Evolutionary conservation across 495 filamentous ascomycete species (phyloP).

Genomic region (Neurospora sp.): DNA sequence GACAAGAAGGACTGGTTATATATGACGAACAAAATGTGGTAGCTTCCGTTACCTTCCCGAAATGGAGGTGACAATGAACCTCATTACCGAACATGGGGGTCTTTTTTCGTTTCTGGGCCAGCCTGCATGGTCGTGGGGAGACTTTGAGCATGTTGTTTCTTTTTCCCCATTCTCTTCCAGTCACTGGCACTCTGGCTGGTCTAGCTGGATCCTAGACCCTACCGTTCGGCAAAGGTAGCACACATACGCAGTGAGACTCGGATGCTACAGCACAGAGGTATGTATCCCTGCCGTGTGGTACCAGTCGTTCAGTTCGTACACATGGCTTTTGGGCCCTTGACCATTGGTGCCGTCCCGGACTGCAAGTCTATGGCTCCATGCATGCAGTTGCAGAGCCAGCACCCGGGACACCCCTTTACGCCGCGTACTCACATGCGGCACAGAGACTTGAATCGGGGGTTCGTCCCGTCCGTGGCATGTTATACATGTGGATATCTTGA

Average conservation of each 20-base stretch:
- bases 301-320: neutral
- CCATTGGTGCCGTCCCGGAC: neutral
- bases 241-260: neutral
- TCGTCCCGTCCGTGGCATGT: neutral
- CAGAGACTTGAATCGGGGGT: neutral
- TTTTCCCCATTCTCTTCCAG: neutral
- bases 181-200: neutral
- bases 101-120: neutral
- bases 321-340: neutral
- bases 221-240: neutral
- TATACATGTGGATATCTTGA: neutral
- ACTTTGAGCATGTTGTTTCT: neutral
- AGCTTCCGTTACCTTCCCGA: neutral
- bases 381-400: neutral
- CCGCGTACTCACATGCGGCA: neutral
- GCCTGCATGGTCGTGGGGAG: neutral
- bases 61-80: neutral
- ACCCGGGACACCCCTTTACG: neutral
- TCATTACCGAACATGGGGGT: neutral
- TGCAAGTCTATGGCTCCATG: neutral
- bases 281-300: neutral
- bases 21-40: slow-evolving; percentile 7
- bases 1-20: slow-evolving; percentile 4
- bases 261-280: neutral
- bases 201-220: neutral